Evolutionary conservation across 176 grass and related monocot species (phyloP).

Genomic region (Aegilops bicornis): DNA sequence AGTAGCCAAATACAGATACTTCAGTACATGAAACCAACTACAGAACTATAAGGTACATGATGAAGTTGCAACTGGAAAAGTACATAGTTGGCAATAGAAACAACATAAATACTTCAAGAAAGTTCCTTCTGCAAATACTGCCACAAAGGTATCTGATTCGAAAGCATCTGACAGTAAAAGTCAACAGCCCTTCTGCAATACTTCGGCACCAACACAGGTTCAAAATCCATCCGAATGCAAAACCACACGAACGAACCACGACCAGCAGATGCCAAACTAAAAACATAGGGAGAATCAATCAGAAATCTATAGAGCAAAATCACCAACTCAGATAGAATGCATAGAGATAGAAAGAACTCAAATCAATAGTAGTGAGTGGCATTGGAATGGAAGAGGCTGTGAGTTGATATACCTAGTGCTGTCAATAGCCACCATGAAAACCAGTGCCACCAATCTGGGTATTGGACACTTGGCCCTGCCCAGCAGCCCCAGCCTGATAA

Average conservation of each 20-base stretch:
- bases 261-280: constrained; percentile 76
- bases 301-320: constrained; percentile 47
- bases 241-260: constrained; percentile 80
- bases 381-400: constrained; percentile 33
- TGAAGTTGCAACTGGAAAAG: constrained; percentile 32
- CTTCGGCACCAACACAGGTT: constrained; percentile 67
- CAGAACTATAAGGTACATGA: constrained; percentile 48
- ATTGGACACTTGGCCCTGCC: constrained; percentile 60
- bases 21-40: constrained; percentile 44
- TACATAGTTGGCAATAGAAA: constrained; percentile 55
- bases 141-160: constrained; percentile 49
- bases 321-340: constrained; percentile 30
- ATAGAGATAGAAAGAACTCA: constrained; percentile 28
- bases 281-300: constrained; percentile 51
- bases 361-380: constrained; percentile 7
- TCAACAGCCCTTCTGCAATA: constrained; percentile 77
- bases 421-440: constrained; percentile 71
- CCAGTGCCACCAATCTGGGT: constrained; percentile 48
- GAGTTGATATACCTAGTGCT: constrained; percentile 65
- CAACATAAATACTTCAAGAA: constrained; percentile 46
- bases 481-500: constrained; percentile 69
- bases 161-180: constrained; percentile 60
- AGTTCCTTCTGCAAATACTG: constrained; percentile 64
- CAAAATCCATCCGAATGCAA: constrained; percentile 86
- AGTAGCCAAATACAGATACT: constrained; percentile 45